Base-by-base conservation (phyloP, 176 grass and related monocot species). In the Zoysia japonica region DNA sequence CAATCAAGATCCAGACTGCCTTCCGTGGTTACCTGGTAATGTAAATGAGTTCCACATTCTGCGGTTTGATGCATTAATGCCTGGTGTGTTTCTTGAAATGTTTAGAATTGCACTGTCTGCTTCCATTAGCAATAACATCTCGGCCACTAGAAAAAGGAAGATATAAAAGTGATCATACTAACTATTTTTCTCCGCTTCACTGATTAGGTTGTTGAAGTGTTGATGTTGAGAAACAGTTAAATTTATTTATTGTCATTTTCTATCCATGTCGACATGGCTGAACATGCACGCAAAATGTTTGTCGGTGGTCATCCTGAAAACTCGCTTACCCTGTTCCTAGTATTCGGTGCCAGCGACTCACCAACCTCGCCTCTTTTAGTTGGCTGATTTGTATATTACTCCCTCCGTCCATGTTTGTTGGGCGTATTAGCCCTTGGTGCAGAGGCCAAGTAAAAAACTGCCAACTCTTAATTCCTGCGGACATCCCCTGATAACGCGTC, bases 21-120 rank as follows among this genome's bases (percentile, higher is more conserved):
- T 95, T 99, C 74, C 84, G 96, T 39, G 96, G 92, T 62, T 92
- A 99, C 72, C 77, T 99, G 96, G 96, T 99, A 95, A 94, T 86
- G 65, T 72, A 72, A 69, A 45, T 40, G 47, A 35, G 4, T 70
- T 65, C 43, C 74, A 14, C 72, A 88, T 70, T 45, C 73, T 37
- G 11, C 35, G n/a, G 55, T 72, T 72, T 59, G 61, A 7, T 83
- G 68, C 59, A 76, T 39, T 48, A n/a, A 54, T 72, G 79, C 19
- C 11, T 66, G 42, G 10, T n/a, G 36, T 55, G 54, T 20, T 8
- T 17, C 15, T 13, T 43, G 11, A 80, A 62, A 74, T 88, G 52
- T 79, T 62, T 62, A 41, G 46, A 67, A 47, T 47, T 47, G 5
- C 45, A 47, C 45, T 47, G 2, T 47, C 45, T 7, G 45, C 45